phyloP scores from a whole-genome alignment of 352 stramenopile species.

The Aphanomyces euteiches region DNA sequence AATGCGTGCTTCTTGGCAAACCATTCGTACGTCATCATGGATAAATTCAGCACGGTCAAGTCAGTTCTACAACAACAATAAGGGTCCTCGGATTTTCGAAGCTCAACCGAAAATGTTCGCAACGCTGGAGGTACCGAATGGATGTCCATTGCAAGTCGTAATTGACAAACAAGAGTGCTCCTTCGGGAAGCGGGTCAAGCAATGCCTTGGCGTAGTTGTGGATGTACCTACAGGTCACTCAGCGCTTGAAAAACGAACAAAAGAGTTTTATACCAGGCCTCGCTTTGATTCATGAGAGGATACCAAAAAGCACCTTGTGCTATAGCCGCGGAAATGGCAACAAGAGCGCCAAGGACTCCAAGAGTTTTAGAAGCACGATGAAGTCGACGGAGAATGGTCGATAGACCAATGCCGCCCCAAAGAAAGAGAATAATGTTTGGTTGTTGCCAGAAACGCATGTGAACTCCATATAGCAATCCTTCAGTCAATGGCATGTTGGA shows the following conservation, averaged over 20 bases:
- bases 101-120: constrained; percentile 54
- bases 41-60: constrained; percentile 83
- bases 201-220: constrained; percentile 80
- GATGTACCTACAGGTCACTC: constrained; percentile 53
- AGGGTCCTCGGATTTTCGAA: constrained; percentile 17
- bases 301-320: constrained; percentile 41
- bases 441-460: constrained; percentile 94
- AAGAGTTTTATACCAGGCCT: constrained; percentile 32
- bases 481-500: constrained; percentile 92
- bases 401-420: constrained; percentile 72
- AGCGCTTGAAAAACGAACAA: neutral
- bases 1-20: constrained; percentile 63
- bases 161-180: constrained; percentile 87
- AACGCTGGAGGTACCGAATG: constrained; percentile 88
- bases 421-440: constrained; percentile 90
- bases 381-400: constrained; percentile 20
- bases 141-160: constrained; percentile 92
- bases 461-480: constrained; percentile 89
- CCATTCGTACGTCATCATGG: constrained; percentile 89
- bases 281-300: constrained; percentile 47
- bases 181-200: constrained; percentile 70
- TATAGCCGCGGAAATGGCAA: neutral
- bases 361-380: neutral
- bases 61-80: constrained; percentile 39
- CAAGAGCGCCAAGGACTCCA: neutral